Evolutionary conservation across 2,329 filamentous ascomycete genomes (phyloP).

Genomic region (Thelonectria blattea): DNA sequence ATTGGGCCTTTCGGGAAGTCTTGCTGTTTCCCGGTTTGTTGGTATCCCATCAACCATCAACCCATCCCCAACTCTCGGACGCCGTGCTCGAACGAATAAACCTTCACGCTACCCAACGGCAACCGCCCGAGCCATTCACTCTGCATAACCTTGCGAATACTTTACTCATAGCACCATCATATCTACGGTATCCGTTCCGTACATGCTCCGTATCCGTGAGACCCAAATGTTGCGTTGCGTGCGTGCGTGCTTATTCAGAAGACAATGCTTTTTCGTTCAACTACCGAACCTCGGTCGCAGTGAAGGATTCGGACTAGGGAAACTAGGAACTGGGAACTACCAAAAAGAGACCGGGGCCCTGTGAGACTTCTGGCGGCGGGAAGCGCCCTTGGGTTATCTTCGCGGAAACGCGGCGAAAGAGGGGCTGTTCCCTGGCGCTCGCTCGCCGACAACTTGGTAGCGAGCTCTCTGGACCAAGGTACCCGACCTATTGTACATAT

Average conservation of each 20-base stretch:
- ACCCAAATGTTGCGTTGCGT: neutral
- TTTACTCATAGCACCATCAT: neutral
- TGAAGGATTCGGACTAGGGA: constrained; percentile 8
- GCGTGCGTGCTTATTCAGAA: neutral
- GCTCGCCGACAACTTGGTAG: constrained; percentile 18
- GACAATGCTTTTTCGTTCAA: constrained; percentile 21
- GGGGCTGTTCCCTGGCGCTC: constrained; percentile 15
- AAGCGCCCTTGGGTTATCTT: constrained; percentile 17
- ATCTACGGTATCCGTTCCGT: no score
- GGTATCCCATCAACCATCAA: no score
- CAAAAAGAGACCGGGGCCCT: neutral
- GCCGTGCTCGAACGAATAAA: neutral
- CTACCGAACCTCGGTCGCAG: constrained; percentile 33
- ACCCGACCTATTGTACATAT: neutral
- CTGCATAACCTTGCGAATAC: neutral
- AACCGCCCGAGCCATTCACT: neutral
- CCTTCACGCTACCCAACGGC: neutral
- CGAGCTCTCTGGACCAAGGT: neutral
- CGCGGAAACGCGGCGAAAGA: constrained; percentile 7
- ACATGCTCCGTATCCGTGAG: no score
- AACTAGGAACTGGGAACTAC: constrained; percentile 1
- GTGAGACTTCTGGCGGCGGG: constrained; percentile 7
- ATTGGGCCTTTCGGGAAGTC: neutral
- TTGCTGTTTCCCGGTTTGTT: neutral
- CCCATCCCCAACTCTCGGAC: neutral